phyloP scores from a whole-genome alignment of 2,329 filamentous ascomycete genomes.

The Alternaria burnsii region DNA sequence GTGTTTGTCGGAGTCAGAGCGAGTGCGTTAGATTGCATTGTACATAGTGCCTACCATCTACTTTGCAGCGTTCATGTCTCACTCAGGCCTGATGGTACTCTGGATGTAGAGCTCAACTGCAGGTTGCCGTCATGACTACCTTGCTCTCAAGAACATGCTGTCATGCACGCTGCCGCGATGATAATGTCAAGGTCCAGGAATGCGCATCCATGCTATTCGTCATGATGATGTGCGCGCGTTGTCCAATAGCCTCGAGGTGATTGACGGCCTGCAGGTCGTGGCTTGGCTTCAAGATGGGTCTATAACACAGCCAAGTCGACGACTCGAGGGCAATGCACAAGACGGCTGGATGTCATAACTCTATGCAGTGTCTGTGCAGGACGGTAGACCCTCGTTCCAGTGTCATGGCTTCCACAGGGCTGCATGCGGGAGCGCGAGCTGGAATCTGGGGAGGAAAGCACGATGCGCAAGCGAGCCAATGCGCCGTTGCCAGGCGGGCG shows the following conservation, averaged over 20 bases:
- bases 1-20: neutral
- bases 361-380: constrained; percentile 10
- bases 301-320: neutral
- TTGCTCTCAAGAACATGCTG: neutral
- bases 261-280: constrained; percentile 1
- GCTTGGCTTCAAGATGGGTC: constrained; percentile 1
- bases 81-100: neutral
- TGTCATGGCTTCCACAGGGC: constrained; percentile 23
- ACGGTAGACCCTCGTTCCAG: constrained; percentile 1
- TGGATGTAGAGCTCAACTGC: neutral
- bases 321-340: neutral
- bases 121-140: neutral
- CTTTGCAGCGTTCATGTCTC: neutral
- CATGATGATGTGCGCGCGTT: constrained; percentile 15
- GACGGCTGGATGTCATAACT: neutral
- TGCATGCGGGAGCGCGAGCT: constrained; percentile 27
- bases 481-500: constrained; percentile 29
- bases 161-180: neutral
- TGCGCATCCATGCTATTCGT: constrained; percentile 3
- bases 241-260: constrained; percentile 15
- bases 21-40: neutral
- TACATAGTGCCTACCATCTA: neutral
- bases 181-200: neutral
- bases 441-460: constrained; percentile 31
- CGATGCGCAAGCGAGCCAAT: constrained; percentile 37